Conservation (phyloP, 2,329 filamentous ascomycete genomes). For the Sphaerulina vaccinii region DNA sequence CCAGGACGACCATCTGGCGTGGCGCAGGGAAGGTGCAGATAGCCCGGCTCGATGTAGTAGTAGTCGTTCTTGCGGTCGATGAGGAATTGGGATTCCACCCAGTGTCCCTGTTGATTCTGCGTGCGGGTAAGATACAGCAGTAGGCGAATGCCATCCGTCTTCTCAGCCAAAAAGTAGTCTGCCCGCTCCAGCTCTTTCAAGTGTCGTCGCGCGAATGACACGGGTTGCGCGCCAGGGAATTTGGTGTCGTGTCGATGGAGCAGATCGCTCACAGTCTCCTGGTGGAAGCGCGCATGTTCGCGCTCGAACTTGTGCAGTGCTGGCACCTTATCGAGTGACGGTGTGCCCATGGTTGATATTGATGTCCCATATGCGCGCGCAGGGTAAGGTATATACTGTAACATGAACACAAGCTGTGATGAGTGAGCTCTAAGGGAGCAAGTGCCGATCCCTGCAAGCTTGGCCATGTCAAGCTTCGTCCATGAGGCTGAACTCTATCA, state of each 20-base stretch:
- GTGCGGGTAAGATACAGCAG: slow-evolving; percentile 81
- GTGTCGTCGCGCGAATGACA: slow-evolving; percentile 83
- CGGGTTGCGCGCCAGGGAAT: slow-evolving; percentile 91
- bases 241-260: slow-evolving; percentile 65
- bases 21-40: slow-evolving; percentile 75
- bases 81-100: slow-evolving; percentile 70
- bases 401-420: no score
- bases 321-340: slow-evolving; percentile 14
- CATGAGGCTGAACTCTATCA: slow-evolving; percentile 10
- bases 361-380: no score
- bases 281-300: slow-evolving; percentile 31
- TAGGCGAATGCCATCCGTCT: slow-evolving; percentile 93
- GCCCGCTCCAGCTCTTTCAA: slow-evolving; percentile 74
- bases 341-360: slow-evolving; percentile 17
- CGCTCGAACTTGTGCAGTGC: slow-evolving; percentile 20
- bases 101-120: slow-evolving; percentile 37
- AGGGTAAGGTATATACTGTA: no score
- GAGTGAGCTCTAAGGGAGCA: no score
- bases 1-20: slow-evolving; percentile 43
- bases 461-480: background rate
- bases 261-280: slow-evolving; percentile 47
- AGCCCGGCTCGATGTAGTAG: slow-evolving; percentile 70
- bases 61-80: slow-evolving; percentile 99
- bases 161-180: slow-evolving; percentile 98
- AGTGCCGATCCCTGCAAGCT: background rate